Percentiles rank a stretch among this genome's conserved stretches.
Evolutionary conservation across 139 green algal species (phyloP).

Genomic region (Chlamydomonas urium): DNA sequence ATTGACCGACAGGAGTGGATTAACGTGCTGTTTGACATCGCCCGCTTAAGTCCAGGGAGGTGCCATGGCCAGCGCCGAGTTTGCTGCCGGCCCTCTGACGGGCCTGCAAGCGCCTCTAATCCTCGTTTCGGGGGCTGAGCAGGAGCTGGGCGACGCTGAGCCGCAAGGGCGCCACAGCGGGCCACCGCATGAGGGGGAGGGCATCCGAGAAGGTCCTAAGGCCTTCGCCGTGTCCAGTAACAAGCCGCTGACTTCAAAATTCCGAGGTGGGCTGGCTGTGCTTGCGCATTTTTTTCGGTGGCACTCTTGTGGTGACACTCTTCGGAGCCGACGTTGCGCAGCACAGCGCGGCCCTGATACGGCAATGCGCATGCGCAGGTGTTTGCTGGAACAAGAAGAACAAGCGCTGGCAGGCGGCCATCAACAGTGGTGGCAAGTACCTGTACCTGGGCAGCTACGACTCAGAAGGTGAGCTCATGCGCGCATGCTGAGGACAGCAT

Average conservation of each 20-base stretch:
- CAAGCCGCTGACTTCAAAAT: slow-evolving; percentile 12
- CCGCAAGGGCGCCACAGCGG: too few species aligned
- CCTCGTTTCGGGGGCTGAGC: neutral
- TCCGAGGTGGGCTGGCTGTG: neutral
- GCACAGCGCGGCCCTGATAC: neutral
- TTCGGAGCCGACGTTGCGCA: too few species aligned
- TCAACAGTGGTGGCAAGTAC: slow-evolving; percentile 59
- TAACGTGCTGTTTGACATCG: too few species aligned
- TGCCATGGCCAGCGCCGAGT: neutral
- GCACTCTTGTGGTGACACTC: neutral
- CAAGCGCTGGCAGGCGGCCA: slow-evolving; percentile 61
- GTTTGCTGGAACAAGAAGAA: slow-evolving; percentile 68
- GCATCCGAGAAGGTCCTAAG: slow-evolving; percentile 1
- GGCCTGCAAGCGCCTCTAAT: neutral
- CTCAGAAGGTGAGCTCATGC: slow-evolving; percentile 23
- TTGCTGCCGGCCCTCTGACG: neutral
- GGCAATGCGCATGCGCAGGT: neutral
- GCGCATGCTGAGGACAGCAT: too few species aligned
- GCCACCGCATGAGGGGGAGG: too few species aligned
- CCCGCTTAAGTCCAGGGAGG: neutral
- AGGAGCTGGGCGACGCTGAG: neutral
- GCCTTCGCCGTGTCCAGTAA: slow-evolving; percentile 9
- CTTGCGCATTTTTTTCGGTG: neutral
- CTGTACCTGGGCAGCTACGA: slow-evolving; percentile 57
- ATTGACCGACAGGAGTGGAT: too few species aligned